phyloP scores from a whole-genome alignment of 768 basidiomycete genomes.

The Solioccasus polychromus region DNA sequence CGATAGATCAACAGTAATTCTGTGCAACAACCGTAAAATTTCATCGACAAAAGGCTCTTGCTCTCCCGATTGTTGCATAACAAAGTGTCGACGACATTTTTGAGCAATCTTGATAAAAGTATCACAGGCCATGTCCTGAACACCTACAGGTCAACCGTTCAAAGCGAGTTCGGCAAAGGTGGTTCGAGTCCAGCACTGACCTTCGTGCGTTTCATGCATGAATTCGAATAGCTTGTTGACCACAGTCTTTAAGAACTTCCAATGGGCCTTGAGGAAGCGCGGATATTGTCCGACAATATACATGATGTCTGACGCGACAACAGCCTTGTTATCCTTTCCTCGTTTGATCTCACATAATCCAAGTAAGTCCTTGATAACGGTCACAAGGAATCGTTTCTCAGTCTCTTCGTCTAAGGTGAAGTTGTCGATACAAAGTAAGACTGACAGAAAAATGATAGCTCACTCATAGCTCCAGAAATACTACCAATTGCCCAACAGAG shows the following conservation, averaged over 20 bases:
- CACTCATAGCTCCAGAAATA: constrained; percentile 98
- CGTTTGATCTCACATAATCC: constrained; percentile 97
- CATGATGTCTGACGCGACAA: constrained; percentile 95
- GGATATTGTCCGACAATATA: constrained; percentile 99
- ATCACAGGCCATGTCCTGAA: constrained; percentile 99
- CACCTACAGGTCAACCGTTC: constrained; percentile 50
- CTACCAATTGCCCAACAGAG: constrained; percentile 99
- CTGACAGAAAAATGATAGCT: constrained; percentile 31
- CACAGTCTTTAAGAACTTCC: constrained; percentile 99
- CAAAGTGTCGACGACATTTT: constrained; percentile 96
- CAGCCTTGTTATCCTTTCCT: constrained; percentile 99
- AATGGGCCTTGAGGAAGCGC: constrained; percentile 98
- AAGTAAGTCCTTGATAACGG: constrained; percentile 98
- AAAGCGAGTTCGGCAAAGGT: constrained; percentile 4
- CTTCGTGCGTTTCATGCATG: constrained; percentile 99
- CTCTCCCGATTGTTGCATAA: constrained; percentile 97
- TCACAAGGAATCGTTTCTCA: constrained; percentile 97
- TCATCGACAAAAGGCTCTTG: constrained; percentile 98
- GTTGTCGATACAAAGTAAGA: background rate
- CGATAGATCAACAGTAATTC: constrained; percentile 91
- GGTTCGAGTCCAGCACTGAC: constrained; percentile 31
- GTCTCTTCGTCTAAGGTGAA: constrained; percentile 83
- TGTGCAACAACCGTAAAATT: constrained; percentile 85
- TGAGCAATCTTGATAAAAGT: constrained; percentile 99
- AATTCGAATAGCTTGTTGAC: constrained; percentile 99